Conservation (phyloP, 805 yeast genomes). For the Wickerhamiella qilinensis region DNA sequence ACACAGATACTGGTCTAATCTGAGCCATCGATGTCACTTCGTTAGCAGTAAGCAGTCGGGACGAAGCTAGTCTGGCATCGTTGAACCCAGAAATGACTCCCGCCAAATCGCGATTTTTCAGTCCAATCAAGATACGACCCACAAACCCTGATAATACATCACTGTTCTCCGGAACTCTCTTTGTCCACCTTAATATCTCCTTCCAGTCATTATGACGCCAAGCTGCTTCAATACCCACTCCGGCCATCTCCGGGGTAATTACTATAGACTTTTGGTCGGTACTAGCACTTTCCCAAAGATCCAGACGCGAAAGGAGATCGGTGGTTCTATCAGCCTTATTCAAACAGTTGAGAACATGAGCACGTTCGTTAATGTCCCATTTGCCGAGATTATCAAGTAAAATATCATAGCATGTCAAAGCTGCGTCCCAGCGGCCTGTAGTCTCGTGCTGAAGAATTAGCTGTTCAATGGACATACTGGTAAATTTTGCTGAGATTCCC, state of each 20-base stretch:
- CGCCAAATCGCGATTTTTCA: constrained; percentile 22
- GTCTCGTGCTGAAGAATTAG: constrained; percentile 69
- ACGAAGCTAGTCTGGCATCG: constrained; percentile 41
- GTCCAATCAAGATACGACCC: constrained; percentile 43
- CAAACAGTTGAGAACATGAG: constrained; percentile 52
- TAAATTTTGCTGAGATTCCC: constrained; percentile 63
- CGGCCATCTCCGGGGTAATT: constrained; percentile 21
- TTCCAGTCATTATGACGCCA: constrained; percentile 42
- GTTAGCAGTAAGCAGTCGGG: constrained; percentile 37
- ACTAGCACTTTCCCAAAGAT: constrained; percentile 16
- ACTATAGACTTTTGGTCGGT: background rate
- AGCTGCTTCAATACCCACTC: constrained; percentile 60
- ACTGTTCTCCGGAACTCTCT: constrained; percentile 37
- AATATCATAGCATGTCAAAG: constrained; percentile 69
- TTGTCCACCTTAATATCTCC: constrained; percentile 24
- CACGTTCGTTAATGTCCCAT: constrained; percentile 23
- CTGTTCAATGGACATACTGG: constrained; percentile 48
- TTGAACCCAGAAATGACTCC: constrained; percentile 29
- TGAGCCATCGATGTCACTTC: constrained; percentile 36
- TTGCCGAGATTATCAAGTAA: constrained; percentile 28
- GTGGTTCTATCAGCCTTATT: constrained; percentile 65
- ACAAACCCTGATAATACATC: constrained; percentile 22
- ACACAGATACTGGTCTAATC: constrained; percentile 26
- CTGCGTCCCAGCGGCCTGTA: constrained; percentile 72
- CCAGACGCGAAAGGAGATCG: constrained; percentile 38